phyloP scores from a whole-genome alignment of 2,329 filamentous ascomycete genomes.

The Ophiostoma sp. region DNA sequence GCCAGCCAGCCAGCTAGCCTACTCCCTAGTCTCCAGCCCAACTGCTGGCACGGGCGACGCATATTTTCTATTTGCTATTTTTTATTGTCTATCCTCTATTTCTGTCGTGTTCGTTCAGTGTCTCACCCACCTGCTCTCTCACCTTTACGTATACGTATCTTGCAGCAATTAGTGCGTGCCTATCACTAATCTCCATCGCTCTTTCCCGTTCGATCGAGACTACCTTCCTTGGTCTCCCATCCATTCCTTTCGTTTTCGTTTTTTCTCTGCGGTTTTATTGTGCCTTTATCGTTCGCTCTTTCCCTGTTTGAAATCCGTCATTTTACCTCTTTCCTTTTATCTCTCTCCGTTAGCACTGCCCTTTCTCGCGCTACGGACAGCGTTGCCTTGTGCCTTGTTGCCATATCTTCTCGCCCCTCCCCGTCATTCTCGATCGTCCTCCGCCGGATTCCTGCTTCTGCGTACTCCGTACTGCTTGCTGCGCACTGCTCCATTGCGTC shows the following conservation, averaged over 20 bases:
- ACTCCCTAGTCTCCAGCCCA: background rate
- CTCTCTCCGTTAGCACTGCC: background rate
- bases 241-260: background rate
- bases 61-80: background rate
- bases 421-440: background rate
- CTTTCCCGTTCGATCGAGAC: background rate
- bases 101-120: constrained; percentile 5
- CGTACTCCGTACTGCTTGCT: constrained; percentile 3
- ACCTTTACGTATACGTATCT: constrained; percentile 11
- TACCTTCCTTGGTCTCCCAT: background rate
- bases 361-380: background rate
- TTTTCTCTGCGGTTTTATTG: background rate
- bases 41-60: constrained; percentile 6
- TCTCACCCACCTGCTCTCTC: background rate
- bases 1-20: too few relatives aligned
- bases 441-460: background rate
- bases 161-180: background rate
- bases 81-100: too few relatives aligned
- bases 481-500: background rate
- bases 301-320: background rate
- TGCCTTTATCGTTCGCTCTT: background rate
- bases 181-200: constrained; percentile 10
- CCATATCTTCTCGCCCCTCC: background rate
- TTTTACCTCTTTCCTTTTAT: background rate
- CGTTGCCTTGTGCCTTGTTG: background rate